Percentiles rank a stretch among this genome's conserved stretches.
phyloP scores from a whole-genome alignment of 139 green algal genomes.

The Asterochloris sp. region DNA sequence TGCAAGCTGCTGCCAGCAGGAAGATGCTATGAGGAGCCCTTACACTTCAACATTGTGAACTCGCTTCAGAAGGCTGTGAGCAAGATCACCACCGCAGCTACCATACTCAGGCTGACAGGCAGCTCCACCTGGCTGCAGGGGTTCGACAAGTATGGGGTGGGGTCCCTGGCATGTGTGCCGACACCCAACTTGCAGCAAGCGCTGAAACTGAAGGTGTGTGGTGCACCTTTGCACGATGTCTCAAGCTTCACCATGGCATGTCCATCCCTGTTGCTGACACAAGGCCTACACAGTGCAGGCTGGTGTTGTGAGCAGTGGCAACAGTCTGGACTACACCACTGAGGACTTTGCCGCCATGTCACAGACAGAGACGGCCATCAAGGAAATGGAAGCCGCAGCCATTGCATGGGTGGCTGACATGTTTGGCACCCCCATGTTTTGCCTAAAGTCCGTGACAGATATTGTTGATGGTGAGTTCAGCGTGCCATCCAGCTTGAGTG shows the following conservation, averaged over 20 bases:
- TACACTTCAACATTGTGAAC: too few relatives aligned
- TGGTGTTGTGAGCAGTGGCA: conserved; percentile 74
- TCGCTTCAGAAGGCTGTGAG: too few relatives aligned
- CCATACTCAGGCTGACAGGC: too few relatives aligned
- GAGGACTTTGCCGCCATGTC: conserved; percentile 81
- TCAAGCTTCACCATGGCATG: neutral
- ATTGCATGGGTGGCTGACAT: conserved; percentile 72
- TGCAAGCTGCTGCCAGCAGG: too few relatives aligned
- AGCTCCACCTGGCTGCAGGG: conserved; percentile 32
- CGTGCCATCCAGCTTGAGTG: too few relatives aligned
- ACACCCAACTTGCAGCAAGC: conserved; percentile 44
- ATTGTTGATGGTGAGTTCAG: conserved; percentile 87
- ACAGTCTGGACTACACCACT: conserved; percentile 84
- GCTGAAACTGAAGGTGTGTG: conserved; percentile 64
- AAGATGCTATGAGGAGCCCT: too few relatives aligned
- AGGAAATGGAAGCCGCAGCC: conserved; percentile 95
- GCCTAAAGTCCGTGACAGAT: conserved; percentile 85
- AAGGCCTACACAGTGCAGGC: conserved; percentile 8
- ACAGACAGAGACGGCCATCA: conserved; percentile 65
- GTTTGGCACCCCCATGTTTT: conserved; percentile 71
- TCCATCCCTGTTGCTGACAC: neutral
- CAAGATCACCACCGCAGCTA: too few relatives aligned
- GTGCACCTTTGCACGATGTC: neutral
- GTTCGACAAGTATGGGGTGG: conserved; percentile 76
- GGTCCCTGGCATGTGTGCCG: conserved; percentile 32